Conservation (phyloP, 139 green algal genomes). For the Tetradesmus obliquus region DNA sequence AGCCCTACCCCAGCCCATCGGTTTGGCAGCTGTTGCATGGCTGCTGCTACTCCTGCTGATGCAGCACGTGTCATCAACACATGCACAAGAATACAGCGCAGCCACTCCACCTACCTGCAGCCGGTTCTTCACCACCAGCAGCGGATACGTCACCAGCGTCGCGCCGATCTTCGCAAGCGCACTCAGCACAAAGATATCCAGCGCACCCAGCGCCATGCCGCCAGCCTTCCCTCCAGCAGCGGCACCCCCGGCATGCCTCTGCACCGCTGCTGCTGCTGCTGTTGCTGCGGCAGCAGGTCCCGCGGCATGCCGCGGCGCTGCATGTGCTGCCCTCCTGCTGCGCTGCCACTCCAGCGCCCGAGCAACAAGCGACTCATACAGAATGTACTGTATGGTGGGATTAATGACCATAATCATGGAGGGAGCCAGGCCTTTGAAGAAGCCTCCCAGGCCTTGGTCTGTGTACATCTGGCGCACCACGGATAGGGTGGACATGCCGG, state of each 20-base stretch:
- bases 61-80: background rate
- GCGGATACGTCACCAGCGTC: constrained; percentile 94
- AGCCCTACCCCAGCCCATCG: too few species aligned
- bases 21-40: too few species aligned
- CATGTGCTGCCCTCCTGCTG: background rate
- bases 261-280: background rate
- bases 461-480: constrained; percentile 61
- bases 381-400: constrained; percentile 85
- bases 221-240: background rate
- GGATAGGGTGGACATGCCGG: constrained; percentile 24
- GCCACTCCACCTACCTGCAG: constrained; percentile 62
- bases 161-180: constrained; percentile 93
- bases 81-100: background rate
- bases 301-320: background rate
- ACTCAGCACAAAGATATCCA: constrained; percentile 88
- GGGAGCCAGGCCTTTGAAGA: constrained; percentile 89
- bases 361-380: constrained; percentile 81
- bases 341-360: constrained; percentile 19
- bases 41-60: background rate
- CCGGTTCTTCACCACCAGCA: constrained; percentile 93
- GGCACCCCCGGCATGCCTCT: background rate
- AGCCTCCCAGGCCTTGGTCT: constrained; percentile 68
- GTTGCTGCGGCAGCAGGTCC: background rate
- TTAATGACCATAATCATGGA: constrained; percentile 90
- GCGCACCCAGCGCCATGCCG: constrained; percentile 42